Evolutionary conservation across 371 early-diverging fungal species (phyloP).

Genomic region (Globomyces sp.): DNA sequence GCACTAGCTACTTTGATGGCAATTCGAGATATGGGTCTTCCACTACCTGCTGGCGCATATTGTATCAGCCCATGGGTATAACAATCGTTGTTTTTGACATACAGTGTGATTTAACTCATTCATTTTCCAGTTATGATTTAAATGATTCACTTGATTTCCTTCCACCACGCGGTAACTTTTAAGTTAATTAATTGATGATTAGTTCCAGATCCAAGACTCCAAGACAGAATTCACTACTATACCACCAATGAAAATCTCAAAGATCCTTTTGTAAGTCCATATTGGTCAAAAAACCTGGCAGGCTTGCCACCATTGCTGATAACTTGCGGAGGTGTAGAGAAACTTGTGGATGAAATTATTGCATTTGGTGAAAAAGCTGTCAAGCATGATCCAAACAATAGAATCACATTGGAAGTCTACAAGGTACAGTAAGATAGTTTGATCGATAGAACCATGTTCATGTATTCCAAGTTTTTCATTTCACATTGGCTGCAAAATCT

Average conservation of each 20-base stretch:
- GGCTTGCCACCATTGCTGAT: slow-evolving; percentile 19
- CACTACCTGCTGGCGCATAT: slow-evolving; percentile 14
- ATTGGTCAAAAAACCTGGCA: slow-evolving; percentile 4
- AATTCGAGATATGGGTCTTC: slow-evolving; percentile 16
- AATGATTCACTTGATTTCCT: slow-evolving; percentile 59
- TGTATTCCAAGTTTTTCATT: slow-evolving; percentile 29
- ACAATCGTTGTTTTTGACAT: too few species aligned
- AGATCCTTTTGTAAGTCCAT: slow-evolving; percentile 4
- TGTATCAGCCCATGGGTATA: slow-evolving; percentile 10
- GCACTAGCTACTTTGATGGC: slow-evolving; percentile 28
- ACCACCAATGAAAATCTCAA: slow-evolving; percentile 12
- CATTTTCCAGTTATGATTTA: slow-evolving; percentile 54
- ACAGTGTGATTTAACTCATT: slow-evolving; percentile 19
- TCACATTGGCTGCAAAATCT: not conserved
- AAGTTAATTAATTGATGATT: not conserved
- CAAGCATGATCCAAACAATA: not conserved
- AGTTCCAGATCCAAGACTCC: slow-evolving; percentile 4
- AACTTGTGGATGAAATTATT: slow-evolving; percentile 14
- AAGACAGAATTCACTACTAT: slow-evolving; percentile 16
- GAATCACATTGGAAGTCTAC: slow-evolving; percentile 11
- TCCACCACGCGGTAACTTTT: slow-evolving; percentile 25
- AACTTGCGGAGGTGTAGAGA: slow-evolving; percentile 9
- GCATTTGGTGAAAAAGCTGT: slow-evolving; percentile 1
- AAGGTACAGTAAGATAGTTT: not conserved
- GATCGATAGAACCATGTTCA: slow-evolving; percentile 18